phyloP scores from a whole-genome alignment of 192 early-diverging fungal genomes.

The Entrophospora sp. region DNA sequence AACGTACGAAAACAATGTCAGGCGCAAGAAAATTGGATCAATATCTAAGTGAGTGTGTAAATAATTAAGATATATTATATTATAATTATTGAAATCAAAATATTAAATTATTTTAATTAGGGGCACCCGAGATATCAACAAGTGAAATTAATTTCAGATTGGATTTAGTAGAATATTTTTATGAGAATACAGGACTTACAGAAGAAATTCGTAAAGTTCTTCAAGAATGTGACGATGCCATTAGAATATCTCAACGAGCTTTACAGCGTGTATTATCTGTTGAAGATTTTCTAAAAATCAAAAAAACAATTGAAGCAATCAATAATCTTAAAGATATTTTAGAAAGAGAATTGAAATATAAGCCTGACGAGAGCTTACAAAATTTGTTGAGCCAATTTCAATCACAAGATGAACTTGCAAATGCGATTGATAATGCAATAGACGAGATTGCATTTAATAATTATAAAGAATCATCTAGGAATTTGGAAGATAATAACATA shows the following conservation, averaged over 20 bases:
- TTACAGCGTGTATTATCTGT: too few relatives aligned
- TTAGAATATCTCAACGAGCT: conserved; percentile 60
- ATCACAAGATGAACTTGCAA: conserved; percentile 31
- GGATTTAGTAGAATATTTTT: conserved; percentile 69
- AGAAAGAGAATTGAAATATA: background rate
- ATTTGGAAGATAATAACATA: background rate
- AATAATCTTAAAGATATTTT: conserved; percentile 30
- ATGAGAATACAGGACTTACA: conserved; percentile 41
- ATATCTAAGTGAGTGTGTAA: conserved; percentile 43
- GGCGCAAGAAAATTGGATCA: conserved; percentile 65
- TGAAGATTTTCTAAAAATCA: conserved; percentile 53
- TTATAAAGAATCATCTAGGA: conserved; percentile 15
- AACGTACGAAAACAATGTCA: conserved; percentile 70
- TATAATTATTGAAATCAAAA: background rate
- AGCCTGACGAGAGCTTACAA: background rate
- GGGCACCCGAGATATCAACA: conserved; percentile 56
- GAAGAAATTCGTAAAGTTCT: conserved; percentile 42
- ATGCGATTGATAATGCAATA: conserved; percentile 36
- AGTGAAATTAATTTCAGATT: conserved; percentile 59
- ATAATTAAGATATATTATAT: background rate
- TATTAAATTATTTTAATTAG: conserved; percentile 23
- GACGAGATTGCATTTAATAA: conserved; percentile 35
- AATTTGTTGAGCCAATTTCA: conserved; percentile 30
- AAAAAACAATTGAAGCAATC: conserved; percentile 47
- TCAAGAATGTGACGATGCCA: conserved; percentile 50